A percentile compares a stretch with the other conserved stretches of the same genome.
Evolutionary conservation across 2,329 filamentous ascomycete genomes (phyloP).

Genomic region (Sporothrix inflata): DNA sequence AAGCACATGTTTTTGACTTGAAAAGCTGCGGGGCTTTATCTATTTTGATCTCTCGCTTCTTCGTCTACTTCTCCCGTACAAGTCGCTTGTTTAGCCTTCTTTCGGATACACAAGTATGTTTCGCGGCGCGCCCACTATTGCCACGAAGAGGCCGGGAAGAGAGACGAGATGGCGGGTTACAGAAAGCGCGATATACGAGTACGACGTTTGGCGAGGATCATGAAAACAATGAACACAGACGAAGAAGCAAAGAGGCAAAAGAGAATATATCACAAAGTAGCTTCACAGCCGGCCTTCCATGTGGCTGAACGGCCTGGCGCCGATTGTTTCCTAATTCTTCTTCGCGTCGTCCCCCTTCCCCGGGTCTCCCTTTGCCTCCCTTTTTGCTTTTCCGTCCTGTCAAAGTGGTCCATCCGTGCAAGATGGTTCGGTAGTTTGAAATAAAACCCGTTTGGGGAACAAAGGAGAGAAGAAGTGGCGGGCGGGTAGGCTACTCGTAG

Average conservation of each 20-base stretch:
- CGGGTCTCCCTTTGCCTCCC: background rate
- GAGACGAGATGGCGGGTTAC: no score
- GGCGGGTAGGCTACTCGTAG: background rate
- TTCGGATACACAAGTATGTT: background rate
- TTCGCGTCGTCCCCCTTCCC: background rate
- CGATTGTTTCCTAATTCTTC: slow-evolving; percentile 18
- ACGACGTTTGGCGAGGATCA: background rate
- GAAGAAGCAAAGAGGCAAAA: no score
- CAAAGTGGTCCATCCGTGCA: background rate
- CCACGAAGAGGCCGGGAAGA: no score
- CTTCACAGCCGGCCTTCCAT: background rate
- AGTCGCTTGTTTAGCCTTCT: background rate
- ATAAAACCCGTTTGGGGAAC: background rate
- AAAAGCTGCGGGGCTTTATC: background rate
- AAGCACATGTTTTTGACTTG: background rate
- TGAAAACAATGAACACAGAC: background rate
- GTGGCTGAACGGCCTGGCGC: background rate
- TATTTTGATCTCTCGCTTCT: background rate
- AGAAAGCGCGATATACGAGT: no score
- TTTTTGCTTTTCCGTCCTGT: background rate
- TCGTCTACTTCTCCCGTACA: background rate
- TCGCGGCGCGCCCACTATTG: no score
- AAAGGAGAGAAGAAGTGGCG: background rate
- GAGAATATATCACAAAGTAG: background rate
- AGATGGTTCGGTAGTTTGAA: background rate